These are phyloP conservation scores for Exophiala oligosperma DNA, from an alignment of 2,329 filamentous ascomycete species.

Conservation along the genomic window DNA sequence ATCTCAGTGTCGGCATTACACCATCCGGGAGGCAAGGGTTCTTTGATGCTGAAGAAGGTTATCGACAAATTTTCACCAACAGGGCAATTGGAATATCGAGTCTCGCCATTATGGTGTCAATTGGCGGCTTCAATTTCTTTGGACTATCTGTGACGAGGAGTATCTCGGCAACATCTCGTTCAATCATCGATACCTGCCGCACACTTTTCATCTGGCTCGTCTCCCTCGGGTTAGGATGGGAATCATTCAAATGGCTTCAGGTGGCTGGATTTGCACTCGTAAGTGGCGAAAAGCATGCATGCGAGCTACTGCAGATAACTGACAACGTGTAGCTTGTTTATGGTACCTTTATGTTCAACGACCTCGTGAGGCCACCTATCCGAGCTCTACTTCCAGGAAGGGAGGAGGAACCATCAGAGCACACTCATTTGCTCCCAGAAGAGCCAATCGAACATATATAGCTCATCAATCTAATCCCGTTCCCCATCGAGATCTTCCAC, in stretches of 20 bases:
- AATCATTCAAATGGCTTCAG: conserved; percentile 96
- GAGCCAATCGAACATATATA: conserved; percentile 74
- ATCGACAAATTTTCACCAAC: conserved; percentile 75
- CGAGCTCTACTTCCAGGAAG: conserved; percentile 59
- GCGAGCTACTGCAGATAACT: not conserved
- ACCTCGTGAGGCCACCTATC: conserved; percentile 81
- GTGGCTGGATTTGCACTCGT: conserved; percentile 77
- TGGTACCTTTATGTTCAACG: conserved; percentile 95
- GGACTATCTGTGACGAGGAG: conserved; percentile 86
- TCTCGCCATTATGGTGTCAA: conserved; percentile 93
- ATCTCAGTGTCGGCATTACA: conserved; percentile 74
- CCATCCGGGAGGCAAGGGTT: conserved; percentile 74
- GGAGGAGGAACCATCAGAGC: conserved; percentile 45
- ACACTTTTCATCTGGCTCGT: conserved; percentile 99
- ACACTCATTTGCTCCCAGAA: conserved; percentile 64
- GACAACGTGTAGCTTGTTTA: conserved; percentile 68
- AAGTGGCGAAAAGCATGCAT: conserved; percentile 2
- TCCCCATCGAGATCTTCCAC: not conserved
- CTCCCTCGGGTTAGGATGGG: conserved; percentile 90
- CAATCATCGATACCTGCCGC: conserved; percentile 95
- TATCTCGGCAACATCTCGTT: conserved; percentile 89
- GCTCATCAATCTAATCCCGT: not conserved
- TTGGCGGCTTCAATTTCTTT: conserved; percentile 99
- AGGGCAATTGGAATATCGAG: conserved; percentile 72
- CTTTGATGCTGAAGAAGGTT: conserved; percentile 86